These are phyloP conservation scores for Ophiocytium majus DNA, from an alignment of 352 stramenopile species.

Conservation along the genomic window DNA sequence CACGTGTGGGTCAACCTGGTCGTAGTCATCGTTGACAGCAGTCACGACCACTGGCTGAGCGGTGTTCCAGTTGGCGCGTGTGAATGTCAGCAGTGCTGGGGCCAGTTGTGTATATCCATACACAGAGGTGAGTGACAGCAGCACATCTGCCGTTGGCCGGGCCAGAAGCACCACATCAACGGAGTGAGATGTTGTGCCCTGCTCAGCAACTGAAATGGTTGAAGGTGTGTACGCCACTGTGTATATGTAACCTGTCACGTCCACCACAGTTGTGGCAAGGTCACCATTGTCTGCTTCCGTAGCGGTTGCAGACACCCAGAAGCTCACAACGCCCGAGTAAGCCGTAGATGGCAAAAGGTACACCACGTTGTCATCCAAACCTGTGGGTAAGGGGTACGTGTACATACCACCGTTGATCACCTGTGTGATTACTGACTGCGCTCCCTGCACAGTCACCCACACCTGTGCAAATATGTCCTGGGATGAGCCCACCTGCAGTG, in stretches of 20 bases:
- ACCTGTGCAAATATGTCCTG: not conserved
- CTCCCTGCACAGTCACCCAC: not conserved
- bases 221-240: not conserved
- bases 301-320: not conserved
- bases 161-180: not conserved
- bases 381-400: not conserved
- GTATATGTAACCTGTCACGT: not conserved
- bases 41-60: not conserved
- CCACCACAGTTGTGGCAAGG: not conserved
- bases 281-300: not conserved
- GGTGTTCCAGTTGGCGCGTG: not conserved
- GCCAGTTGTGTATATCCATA: not conserved
- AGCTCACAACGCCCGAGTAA: not conserved
- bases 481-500: not conserved
- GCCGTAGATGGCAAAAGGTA: not conserved
- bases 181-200: not conserved
- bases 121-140: not conserved
- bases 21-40: not conserved
- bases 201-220: not conserved
- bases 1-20: not conserved
- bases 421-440: too few relatives aligned
- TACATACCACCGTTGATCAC: not conserved
- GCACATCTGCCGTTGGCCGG: not conserved
- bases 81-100: not conserved
- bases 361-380: not conserved